A percentile compares a stretch with the other conserved stretches of the same genome.
Evolutionary conservation across 208 protist species (phyloP).

Genomic region (Vickermania spadyakhi): DNA sequence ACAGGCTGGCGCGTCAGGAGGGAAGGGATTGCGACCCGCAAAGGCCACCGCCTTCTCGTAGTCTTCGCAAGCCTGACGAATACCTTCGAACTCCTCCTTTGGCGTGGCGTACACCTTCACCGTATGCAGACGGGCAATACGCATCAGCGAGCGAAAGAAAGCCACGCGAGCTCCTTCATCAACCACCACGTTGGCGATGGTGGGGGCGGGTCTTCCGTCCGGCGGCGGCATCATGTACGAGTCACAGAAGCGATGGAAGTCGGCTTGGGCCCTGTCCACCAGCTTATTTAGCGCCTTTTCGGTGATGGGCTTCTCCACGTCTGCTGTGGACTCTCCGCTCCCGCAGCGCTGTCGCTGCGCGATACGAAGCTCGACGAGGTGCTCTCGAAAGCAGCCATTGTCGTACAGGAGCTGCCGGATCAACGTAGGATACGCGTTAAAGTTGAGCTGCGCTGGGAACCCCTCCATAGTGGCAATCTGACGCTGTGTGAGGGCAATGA

Average conservation of each 20-base stretch:
- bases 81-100: slow-evolving; percentile 76
- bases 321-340: slow-evolving; percentile 9
- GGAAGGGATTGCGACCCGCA: slow-evolving; percentile 28
- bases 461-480: slow-evolving; percentile 45
- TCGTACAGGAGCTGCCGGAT: slow-evolving; percentile 82
- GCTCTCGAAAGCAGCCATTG: slow-evolving; percentile 60
- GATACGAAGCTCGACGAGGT: slow-evolving; percentile 50
- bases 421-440: slow-evolving; percentile 78
- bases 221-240: slow-evolving; percentile 62
- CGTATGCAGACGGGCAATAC: slow-evolving; percentile 47
- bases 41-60: slow-evolving; percentile 59
- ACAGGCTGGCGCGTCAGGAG: slow-evolving; percentile 6
- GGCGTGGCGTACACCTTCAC: slow-evolving; percentile 25
- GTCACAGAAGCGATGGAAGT: slow-evolving; percentile 69
- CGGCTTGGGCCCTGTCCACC: slow-evolving; percentile 29
- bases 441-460: slow-evolving; percentile 74
- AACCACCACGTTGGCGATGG: slow-evolving; percentile 17
- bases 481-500: slow-evolving; percentile 72
- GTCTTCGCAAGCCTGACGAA: slow-evolving; percentile 27
- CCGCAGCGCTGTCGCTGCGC: slow-evolving; percentile 35
- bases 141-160: slow-evolving; percentile 78
- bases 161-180: slow-evolving; percentile 62
- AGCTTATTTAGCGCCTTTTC: slow-evolving; percentile 64
- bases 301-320: slow-evolving; percentile 48
- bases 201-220: slow-evolving; percentile 20